Percentiles rank a stretch among this genome's conserved stretches.
These are phyloP conservation scores for Angomonas desouzai DNA, from an alignment of 208 protist species.

Conservation along the genomic window DNA sequence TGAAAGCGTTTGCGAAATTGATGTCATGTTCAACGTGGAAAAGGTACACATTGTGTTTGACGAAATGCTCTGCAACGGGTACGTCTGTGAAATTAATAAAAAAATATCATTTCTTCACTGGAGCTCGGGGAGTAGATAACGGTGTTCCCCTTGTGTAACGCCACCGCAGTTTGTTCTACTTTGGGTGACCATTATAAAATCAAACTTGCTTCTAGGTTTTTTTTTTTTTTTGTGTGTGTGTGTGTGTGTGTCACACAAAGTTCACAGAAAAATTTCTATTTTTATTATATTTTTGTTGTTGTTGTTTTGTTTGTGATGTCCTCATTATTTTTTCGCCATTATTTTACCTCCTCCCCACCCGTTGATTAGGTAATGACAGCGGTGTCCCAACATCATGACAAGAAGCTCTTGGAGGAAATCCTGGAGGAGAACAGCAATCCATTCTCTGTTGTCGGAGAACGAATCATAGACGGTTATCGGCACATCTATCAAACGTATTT, in stretches of 20 bases:
- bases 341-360: too few relatives aligned
- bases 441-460: constrained; percentile 35
- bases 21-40: constrained; percentile 99
- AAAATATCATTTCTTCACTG: constrained; percentile 1
- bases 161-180: too few relatives aligned
- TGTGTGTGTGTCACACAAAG: background rate
- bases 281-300: too few relatives aligned
- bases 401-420: constrained; percentile 37
- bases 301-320: too few relatives aligned
- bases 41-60: constrained; percentile 97
- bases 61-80: constrained; percentile 92
- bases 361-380: background rate
- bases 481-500: constrained; percentile 53
- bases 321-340: too few relatives aligned
- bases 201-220: background rate
- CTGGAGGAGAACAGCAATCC: constrained; percentile 50
- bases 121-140: background rate
- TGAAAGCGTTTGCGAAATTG: constrained; percentile 94
- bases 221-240: constrained; percentile 9
- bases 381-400: constrained; percentile 20
- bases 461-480: constrained; percentile 15
- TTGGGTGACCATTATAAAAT: too few relatives aligned
- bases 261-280: too few relatives aligned
- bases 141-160: background rate
- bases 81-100: constrained; percentile 88